Base-by-base conservation (phyloP, 176 grass and related monocot genomes). In the Urochloa ruziziensis region DNA sequence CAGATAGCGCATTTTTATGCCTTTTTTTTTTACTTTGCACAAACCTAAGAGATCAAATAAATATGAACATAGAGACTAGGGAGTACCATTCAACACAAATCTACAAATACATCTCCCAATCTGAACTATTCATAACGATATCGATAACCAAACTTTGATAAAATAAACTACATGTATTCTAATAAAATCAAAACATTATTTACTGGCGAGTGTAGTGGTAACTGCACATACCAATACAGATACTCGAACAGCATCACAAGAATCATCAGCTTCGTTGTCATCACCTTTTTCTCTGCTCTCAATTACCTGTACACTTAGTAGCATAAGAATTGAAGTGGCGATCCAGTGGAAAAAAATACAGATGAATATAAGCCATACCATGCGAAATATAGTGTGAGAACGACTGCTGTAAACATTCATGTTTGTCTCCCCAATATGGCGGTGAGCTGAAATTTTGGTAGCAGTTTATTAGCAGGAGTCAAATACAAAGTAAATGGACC, bases 371-470 rank as follows among this genome's bases (percentile, higher is more conserved):
- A 79, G 36, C 70, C 70, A 74, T 90, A 95, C 93, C 96, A 98
- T 98, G 73, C 93, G 86, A 77, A 98, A 98, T 83, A 98, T 98
- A 54, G 93, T 98, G 71, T 95, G 96, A 70, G 96, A 98, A 78
- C 96, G 92, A 58, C 96, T 98, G 44, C 96, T 98, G 21, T 98
- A 90, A 28, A 95, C 59, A 91, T 98, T 98, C 96, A 98, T 95
- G 68, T 98, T 98, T 56, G 96, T 98, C 83, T 98, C 96, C 80
- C 96, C 96, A 25, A 95, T 93, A 74, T 95, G 96, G 46, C 96
- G 88, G 58, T 98, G 96, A 46, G 96, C 96, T 98, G 89, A 74
- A 91, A 24, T 54, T 86, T 35, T 37, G 19, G 29, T 58, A 77
- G 29, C 46, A 53, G 75, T 72, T 71, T 61, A 67, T 53, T 14